Conservation (phyloP, 83 land plant species). For the Thuja plicata region DNA sequence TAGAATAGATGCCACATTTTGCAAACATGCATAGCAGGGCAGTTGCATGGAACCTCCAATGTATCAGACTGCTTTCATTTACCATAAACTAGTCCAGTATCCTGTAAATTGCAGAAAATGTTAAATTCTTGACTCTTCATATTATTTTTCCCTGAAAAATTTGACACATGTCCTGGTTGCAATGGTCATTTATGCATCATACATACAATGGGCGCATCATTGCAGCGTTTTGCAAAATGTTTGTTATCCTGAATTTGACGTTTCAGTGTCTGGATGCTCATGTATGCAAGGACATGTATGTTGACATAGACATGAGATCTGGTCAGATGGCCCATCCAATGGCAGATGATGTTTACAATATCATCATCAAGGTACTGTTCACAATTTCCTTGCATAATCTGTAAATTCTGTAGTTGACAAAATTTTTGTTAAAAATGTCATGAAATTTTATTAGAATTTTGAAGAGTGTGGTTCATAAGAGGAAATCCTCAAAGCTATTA, state of each 20-base stretch:
- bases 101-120: background rate
- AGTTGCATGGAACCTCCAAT: too few relatives aligned
- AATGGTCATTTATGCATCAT: too few relatives aligned
- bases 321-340: slow-evolving; percentile 71
- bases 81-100: background rate
- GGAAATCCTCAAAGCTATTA: background rate
- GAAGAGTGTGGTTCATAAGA: too few relatives aligned
- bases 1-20: too few relatives aligned
- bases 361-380: slow-evolving; percentile 67
- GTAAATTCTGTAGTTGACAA: background rate
- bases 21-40: too few relatives aligned
- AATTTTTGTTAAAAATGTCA: background rate
- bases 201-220: too few relatives aligned
- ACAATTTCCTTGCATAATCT: background rate
- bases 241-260: slow-evolving; percentile 15
- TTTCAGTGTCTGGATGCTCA: background rate
- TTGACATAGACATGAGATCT: slow-evolving; percentile 63
- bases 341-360: slow-evolving; percentile 88
- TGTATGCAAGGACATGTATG: slow-evolving; percentile 72
- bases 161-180: too few relatives aligned
- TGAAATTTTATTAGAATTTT: background rate
- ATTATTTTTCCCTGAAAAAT: too few relatives aligned
- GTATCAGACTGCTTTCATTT: background rate
- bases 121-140: background rate
- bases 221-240: background rate